A percentile compares a stretch with the other conserved stretches of the same genome.
Conservation (phyloP, 768 basidiomycete species). For the Cyclocybe aegerita region DNA sequence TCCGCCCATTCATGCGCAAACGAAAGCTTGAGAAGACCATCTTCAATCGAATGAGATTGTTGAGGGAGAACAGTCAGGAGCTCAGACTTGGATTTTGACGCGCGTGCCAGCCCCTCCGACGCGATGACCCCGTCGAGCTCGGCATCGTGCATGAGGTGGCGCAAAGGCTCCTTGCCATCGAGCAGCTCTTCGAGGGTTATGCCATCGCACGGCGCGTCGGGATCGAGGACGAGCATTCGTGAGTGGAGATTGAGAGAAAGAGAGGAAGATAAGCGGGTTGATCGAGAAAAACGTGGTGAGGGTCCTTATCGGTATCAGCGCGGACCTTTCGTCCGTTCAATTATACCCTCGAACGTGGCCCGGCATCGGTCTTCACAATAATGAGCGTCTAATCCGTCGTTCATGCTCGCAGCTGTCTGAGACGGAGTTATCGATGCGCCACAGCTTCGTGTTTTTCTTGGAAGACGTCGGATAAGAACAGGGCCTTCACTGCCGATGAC, state of each 20-base stretch:
- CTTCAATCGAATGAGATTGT: slow-evolving; percentile 50
- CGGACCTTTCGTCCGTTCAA: neutral
- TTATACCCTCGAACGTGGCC: too few species aligned
- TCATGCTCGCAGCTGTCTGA: too few species aligned
- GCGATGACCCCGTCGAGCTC: slow-evolving; percentile 30
- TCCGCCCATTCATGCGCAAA: slow-evolving; percentile 26
- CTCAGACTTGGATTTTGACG: slow-evolving; percentile 25
- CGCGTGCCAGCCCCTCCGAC: slow-evolving; percentile 21
- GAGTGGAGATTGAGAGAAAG: slow-evolving; percentile 2
- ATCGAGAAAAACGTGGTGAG: neutral
- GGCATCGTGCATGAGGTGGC: slow-evolving; percentile 50
- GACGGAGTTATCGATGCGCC: too few species aligned
- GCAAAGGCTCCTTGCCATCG: slow-evolving; percentile 57
- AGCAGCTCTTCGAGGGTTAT: slow-evolving; percentile 54
- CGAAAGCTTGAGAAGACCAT: slow-evolving; percentile 47
- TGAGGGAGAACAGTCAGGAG: slow-evolving; percentile 44
- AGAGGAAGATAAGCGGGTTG: slow-evolving; percentile 2
- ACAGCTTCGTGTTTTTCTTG: too few species aligned
- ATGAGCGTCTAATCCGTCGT: too few species aligned
- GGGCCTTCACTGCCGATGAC: too few species aligned
- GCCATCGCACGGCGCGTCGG: slow-evolving; percentile 15
- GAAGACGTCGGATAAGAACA: too few species aligned
- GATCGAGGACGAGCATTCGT: slow-evolving; percentile 17
- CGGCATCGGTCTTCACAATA: too few species aligned
- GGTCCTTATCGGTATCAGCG: neutral